Conservation (phyloP, 768 basidiomycete genomes). For the Suillus brevipes region DNA sequence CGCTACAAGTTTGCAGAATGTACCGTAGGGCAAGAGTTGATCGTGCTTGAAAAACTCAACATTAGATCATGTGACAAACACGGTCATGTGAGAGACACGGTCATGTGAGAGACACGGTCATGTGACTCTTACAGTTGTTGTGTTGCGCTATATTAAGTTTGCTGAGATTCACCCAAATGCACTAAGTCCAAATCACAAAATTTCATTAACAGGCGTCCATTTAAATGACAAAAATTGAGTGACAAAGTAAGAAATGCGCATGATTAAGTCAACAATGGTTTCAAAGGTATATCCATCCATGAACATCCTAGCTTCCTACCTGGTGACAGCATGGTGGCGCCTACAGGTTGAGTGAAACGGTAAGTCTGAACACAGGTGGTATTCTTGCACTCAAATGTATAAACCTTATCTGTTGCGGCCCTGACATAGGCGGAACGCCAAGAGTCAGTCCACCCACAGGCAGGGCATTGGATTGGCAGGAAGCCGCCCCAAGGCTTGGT, state of each 20-base stretch:
- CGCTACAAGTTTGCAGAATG: background rate
- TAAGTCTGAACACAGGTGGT: background rate
- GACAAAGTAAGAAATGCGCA: background rate
- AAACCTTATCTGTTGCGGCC: background rate
- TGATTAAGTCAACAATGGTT: background rate
- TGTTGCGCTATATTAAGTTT: too few relatives aligned
- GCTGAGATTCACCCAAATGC: too few relatives aligned
- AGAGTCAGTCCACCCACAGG: background rate
- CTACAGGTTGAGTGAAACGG: background rate
- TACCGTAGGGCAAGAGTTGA: background rate
- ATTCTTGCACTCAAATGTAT: background rate
- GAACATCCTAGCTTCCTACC: background rate
- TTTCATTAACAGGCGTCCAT: too few relatives aligned
- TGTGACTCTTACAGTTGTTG: background rate
- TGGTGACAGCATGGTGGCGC: background rate
- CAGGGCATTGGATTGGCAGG: conserved; percentile 7
- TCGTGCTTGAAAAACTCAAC: background rate
- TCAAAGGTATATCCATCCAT: background rate
- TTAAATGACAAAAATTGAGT: background rate
- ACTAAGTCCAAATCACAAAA: too few relatives aligned
- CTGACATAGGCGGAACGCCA: background rate
- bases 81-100: background rate
- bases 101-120: too few relatives aligned
- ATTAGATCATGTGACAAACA: background rate
- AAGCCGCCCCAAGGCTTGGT: background rate